phyloP scores from a whole-genome alignment of 108 stramenopile species.

The Skeletonema potamos region DNA sequence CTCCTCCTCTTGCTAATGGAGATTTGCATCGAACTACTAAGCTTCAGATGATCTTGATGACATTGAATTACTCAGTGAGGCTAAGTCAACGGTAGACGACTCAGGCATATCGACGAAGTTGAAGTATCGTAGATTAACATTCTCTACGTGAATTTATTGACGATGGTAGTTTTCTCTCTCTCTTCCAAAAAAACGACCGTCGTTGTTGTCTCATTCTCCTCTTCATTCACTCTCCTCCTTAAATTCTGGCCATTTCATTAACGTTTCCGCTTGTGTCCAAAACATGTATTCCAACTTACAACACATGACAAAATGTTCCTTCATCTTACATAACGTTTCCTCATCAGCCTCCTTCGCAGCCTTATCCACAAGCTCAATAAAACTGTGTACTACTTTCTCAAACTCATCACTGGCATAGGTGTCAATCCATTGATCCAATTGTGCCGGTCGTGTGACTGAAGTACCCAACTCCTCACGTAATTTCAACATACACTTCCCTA shows the following conservation, averaged over 20 bases:
- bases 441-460: constrained; percentile 52
- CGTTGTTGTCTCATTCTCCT: too few relatives aligned
- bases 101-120: not conserved
- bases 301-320: constrained; percentile 73
- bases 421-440: constrained; percentile 91
- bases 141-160: not conserved
- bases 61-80: not conserved
- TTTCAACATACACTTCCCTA: constrained; percentile 81
- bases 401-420: constrained; percentile 88
- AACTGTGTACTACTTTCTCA: constrained; percentile 72
- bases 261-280: constrained; percentile 73
- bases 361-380: constrained; percentile 73
- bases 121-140: not conserved
- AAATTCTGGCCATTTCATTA: constrained; percentile 66
- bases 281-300: constrained; percentile 92
- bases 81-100: not conserved
- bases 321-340: constrained; percentile 62
- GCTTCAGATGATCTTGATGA: not conserved
- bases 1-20: not conserved
- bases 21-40: not conserved
- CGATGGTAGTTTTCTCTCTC: not conserved
- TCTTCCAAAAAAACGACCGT: too few relatives aligned
- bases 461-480: constrained; percentile 69
- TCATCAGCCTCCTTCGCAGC: constrained; percentile 30
- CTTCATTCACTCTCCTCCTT: not conserved